Evolutionary conservation across 768 basidiomycete species (phyloP).

Genomic region (Mycena belliarum): DNA sequence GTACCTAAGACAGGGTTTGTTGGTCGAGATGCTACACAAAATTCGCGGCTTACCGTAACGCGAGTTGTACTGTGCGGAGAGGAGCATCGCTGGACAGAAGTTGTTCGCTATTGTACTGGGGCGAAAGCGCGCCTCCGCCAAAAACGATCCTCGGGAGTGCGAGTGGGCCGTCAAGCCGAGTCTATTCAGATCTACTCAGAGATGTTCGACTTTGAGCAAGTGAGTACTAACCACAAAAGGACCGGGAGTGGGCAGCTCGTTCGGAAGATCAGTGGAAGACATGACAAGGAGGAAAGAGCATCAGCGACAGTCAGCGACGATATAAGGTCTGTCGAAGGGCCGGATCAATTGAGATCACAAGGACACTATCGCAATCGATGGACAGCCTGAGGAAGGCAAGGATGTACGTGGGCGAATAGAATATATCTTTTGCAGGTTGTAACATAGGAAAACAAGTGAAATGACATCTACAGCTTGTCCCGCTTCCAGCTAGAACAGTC

Average conservation of each 20-base stretch:
- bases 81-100: slow-evolving; percentile 58
- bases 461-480: slow-evolving; percentile 58
- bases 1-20: slow-evolving; percentile 49
- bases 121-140: slow-evolving; percentile 72
- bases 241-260: slow-evolving; percentile 40
- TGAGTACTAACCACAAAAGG: slow-evolving; percentile 39
- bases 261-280: slow-evolving; percentile 24
- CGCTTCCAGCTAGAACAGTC: slow-evolving; percentile 77
- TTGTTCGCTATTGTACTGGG: slow-evolving; percentile 63
- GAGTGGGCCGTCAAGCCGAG: slow-evolving; percentile 35
- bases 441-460: slow-evolving; percentile 16
- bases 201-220: background rate
- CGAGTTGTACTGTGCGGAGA: slow-evolving; percentile 68
- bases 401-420: background rate
- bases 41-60: slow-evolving; percentile 57
- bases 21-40: background rate
- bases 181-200: slow-evolving; percentile 24
- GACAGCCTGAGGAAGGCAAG: background rate
- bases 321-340: background rate
- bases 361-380: slow-evolving; percentile 12
- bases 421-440: slow-evolving; percentile 1
- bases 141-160: slow-evolving; percentile 56
- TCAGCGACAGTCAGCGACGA: background rate
- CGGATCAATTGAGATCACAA: slow-evolving; percentile 19
- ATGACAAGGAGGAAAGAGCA: slow-evolving; percentile 7